Evolutionary conservation across 192 early-diverging fungal genomes (phyloP).

Genomic region (Thamnidium elegans): DNA sequence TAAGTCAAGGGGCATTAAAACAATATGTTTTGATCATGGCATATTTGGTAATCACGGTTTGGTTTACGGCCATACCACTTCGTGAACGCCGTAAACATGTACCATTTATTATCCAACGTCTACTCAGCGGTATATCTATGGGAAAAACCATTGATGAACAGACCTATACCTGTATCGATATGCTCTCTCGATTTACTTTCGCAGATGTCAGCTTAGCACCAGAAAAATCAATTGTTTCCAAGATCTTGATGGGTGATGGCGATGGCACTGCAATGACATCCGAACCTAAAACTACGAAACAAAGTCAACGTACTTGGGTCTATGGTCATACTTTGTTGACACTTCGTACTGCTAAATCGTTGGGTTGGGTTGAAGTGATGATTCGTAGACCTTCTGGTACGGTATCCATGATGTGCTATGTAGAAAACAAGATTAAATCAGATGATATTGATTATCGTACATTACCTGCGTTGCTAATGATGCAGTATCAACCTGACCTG

Average conservation of each 20-base stretch:
- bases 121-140: slow-evolving; percentile 61
- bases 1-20: slow-evolving; percentile 49
- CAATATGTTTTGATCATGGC: slow-evolving; percentile 90
- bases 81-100: slow-evolving; percentile 76
- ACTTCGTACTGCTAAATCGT: slow-evolving; percentile 58
- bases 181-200: slow-evolving; percentile 85
- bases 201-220: slow-evolving; percentile 68
- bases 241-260: slow-evolving; percentile 45
- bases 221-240: slow-evolving; percentile 45
- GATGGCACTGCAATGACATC: slow-evolving; percentile 11
- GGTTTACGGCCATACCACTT: slow-evolving; percentile 82
- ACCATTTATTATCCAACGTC: slow-evolving; percentile 72
- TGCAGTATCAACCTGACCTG: slow-evolving; percentile 43
- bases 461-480: slow-evolving; percentile 53
- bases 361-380: slow-evolving; percentile 78
- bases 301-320: slow-evolving; percentile 68
- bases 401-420: slow-evolving; percentile 60
- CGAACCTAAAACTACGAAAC: slow-evolving; percentile 40
- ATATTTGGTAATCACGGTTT: slow-evolving; percentile 87
- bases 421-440: slow-evolving; percentile 64
- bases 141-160: slow-evolving; percentile 73
- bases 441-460: slow-evolving; percentile 46
- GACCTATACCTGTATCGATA: slow-evolving; percentile 91
- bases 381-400: slow-evolving; percentile 82
- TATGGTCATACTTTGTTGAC: slow-evolving; percentile 86